Base-by-base conservation (phyloP, 352 stramenopile species). In the Vaucheria bursata region DNA sequence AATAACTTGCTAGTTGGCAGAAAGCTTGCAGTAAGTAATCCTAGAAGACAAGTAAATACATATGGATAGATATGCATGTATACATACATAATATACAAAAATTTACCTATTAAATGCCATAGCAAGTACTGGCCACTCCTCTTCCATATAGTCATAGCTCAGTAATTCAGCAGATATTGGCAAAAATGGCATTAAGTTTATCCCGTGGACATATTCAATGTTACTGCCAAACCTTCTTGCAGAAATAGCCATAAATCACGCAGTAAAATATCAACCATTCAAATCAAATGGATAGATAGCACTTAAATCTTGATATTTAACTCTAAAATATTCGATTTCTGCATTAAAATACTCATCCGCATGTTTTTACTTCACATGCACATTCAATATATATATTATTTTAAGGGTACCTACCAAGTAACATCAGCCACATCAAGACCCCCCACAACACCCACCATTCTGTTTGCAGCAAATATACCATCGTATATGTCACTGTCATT, bases 181-280 rank as follows among this genome's bases (percentile, higher is more conserved):
- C 53, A 90, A 93, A 85, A 95, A 94, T 64, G 90, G 90, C 73
- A 95, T 93, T 86, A 95, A 90, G 84, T 95, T 94, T 50, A 82
- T 79, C 39, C 77, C 45, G 65, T 82, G 77, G 36, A 83, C 73
- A 66, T 71, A 83, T 50, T 83, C 72, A 8, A 80, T 49, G 18
- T 80, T 77, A 38, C 75, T 73, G 1, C 78, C 78, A 59, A 83
- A 83, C 65, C 65, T 72, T 29, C 40, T 6, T 69, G 5, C 39
- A 50, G 12, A 12, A 50, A 12, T 50, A 50, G 39, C 39, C 5
- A 12, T 50, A 50, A 12, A 50, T 5, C 39, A 50, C 5, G 39
- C 5, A 5, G 39, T n/a, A n/a, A n/a, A n/a, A n/a, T n/a, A n/a
- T n/a, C n/a, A n/a, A n/a, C n/a, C n/a, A n/a, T n/a, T n/a, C n/a